Evolutionary conservation across 2,329 filamentous ascomycete genomes (phyloP), one percentile per base, ranked within the genome.

Genomic region (Dactylella cylindrospora): DNA sequence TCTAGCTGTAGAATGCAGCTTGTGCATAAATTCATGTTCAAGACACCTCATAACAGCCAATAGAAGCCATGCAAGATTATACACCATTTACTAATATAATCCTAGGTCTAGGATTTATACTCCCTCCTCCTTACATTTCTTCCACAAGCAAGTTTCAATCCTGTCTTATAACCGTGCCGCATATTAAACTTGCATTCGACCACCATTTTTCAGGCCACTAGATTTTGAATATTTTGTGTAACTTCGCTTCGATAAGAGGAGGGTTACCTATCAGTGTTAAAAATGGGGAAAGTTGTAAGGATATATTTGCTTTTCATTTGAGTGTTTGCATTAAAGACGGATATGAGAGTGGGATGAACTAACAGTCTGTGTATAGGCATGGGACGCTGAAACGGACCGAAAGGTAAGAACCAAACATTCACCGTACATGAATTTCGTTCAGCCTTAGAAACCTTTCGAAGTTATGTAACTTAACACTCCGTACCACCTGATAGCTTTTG

Each of bases 321-420:
- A 9, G 10, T 25, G 4, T 5, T 17, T 23, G n/a, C 4, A 9
- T 28, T 32, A 2, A 40, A 15, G 10, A 4, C 33, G 36, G 23
- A 10, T 22, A 33, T 47, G 7, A 40, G 22, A 25, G n/a, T 12
- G n/a, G n/a, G n/a, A n/a, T n/a, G n/a, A n/a, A n/a, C n/a, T n/a
- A n/a, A n/a, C n/a, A n/a, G n/a, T 29, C 19, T 13, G 25, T 5
- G 25, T 22, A 12, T 35, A 69, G 67, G 66, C 68, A 32, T 69
- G 67, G 68, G 68, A 66, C 17, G 55, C 66, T 1, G 68, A 69
- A 39, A 68, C 67, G 26, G 67, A 69, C 43, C 67, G 67, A 28
- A 68, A 68, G 41, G 67, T 69, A 50, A 13, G 36, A 12, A 3
- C 13, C 17, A 20, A 19, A 12, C 2, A 31, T 7, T 19, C 12